Conservation (phyloP, 2,329 filamentous ascomycete species). For the Lasiodiplodia gonubiensis region DNA sequence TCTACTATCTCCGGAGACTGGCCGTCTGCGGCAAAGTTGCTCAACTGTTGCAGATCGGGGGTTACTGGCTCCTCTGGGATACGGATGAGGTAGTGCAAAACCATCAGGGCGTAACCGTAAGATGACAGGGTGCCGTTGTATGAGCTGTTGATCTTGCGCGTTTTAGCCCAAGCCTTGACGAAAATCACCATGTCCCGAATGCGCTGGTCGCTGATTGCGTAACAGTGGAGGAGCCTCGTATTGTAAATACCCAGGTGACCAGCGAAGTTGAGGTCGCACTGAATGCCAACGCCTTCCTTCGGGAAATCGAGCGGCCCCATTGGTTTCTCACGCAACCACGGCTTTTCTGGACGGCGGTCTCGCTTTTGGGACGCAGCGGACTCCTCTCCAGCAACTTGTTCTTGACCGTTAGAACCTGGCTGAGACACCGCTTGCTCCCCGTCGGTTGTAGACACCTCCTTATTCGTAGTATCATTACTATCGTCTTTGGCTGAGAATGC, state of each 20-base stretch:
- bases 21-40: not conserved
- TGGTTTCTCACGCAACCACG: constrained; percentile 54
- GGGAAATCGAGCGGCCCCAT: constrained; percentile 73
- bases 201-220: constrained; percentile 77
- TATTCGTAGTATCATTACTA: not conserved
- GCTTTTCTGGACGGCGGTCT: constrained; percentile 36
- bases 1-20: constrained; percentile 35
- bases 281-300: constrained; percentile 76
- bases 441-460: not conserved
- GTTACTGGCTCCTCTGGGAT: constrained; percentile 79
- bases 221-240: constrained; percentile 80
- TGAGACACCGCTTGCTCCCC: not conserved
- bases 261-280: constrained; percentile 91
- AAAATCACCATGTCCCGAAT: constrained; percentile 82
- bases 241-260: constrained; percentile 85
- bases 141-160: constrained; percentile 81
- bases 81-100: constrained; percentile 88
- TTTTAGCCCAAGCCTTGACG: constrained; percentile 89
- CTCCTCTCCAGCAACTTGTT: not conserved
- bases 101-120: constrained; percentile 92
- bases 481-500: not conserved
- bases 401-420: not conserved
- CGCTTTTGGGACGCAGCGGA: not conserved
- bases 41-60: constrained; percentile 73
- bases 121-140: constrained; percentile 86